A percentile compares a stretch with the other conserved stretches of the same genome.
phyloP scores from a whole-genome alignment of 129 eudicot genomes.

The Erigeron canadensis region DNA sequence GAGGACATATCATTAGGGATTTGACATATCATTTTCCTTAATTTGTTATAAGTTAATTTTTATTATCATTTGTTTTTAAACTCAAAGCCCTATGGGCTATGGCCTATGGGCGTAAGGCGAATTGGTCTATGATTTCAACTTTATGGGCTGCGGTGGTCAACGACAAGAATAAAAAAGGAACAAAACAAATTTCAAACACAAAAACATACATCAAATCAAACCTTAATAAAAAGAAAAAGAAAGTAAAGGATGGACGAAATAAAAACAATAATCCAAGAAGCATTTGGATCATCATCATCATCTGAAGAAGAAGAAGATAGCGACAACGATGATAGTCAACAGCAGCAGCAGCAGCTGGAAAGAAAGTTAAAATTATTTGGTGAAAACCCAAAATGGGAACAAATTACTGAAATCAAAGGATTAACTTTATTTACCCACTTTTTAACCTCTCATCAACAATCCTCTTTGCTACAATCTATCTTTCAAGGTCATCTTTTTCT shows the following conservation, averaged over 20 bases:
- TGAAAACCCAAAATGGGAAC: slow-evolving; percentile 57
- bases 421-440: slow-evolving; percentile 66
- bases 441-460: slow-evolving; percentile 57
- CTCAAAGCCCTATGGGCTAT: too few relatives aligned
- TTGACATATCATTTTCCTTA: too few relatives aligned
- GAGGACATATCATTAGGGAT: too few relatives aligned
- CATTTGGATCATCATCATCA: slow-evolving; percentile 45
- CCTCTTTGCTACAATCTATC: slow-evolving; percentile 57
- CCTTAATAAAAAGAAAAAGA: background rate
- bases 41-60: too few relatives aligned
- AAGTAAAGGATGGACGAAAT: background rate
- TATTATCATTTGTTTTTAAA: too few relatives aligned
- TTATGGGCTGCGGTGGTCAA: background rate
- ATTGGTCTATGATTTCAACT: too few relatives aligned
- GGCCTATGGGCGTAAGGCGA: too few relatives aligned
- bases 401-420: slow-evolving; percentile 50
- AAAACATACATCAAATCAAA: background rate
- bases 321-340: slow-evolving; percentile 29
- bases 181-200: background rate
- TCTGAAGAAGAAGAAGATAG: slow-evolving; percentile 43
- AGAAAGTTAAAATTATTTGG: slow-evolving; percentile 40
- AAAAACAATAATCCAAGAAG: slow-evolving; percentile 27
- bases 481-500: slow-evolving; percentile 43
- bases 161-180: background rate
- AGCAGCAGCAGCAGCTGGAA: slow-evolving; percentile 23